Evolutionary conservation across 805 yeast species (phyloP).

Genomic region (Candida anglica): DNA sequence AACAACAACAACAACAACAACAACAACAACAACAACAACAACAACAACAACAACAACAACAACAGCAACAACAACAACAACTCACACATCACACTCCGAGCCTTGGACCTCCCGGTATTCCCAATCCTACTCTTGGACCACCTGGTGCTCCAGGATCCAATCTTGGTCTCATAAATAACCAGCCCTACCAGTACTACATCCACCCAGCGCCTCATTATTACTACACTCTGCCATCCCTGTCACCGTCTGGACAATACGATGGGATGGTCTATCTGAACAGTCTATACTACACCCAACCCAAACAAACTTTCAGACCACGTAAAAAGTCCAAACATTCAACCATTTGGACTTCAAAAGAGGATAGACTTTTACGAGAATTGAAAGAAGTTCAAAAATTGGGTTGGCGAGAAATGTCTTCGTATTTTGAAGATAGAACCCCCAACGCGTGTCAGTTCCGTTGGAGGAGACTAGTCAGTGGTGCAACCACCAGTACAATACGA

Average conservation of each 20-base stretch:
- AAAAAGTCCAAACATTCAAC: constrained; percentile 30
- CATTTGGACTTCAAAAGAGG: constrained; percentile 80
- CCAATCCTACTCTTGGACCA: too few relatives aligned
- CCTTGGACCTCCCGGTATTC: too few relatives aligned
- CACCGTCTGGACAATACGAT: too few relatives aligned
- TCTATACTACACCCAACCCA: constrained; percentile 5
- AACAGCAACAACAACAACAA: constrained; percentile 1
- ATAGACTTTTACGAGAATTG: constrained; percentile 62
- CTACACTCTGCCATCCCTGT: constrained; percentile 1
- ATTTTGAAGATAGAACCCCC: constrained; percentile 77
- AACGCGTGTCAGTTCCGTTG: constrained; percentile 89
- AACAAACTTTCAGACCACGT: constrained; percentile 6
- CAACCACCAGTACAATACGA: too few relatives aligned
- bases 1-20: constrained; percentile 5
- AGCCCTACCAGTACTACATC: constrained; percentile 2
- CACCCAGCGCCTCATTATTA: constrained; percentile 4
- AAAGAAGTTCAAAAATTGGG: constrained; percentile 83
- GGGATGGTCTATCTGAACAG: constrained; percentile 1
- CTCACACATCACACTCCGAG: not conserved
- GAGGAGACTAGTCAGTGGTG: constrained; percentile 58
- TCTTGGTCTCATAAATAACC: too few relatives aligned
- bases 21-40: not conserved
- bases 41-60: too few relatives aligned
- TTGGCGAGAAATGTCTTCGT: constrained; percentile 83
- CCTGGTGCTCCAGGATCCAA: too few relatives aligned